phyloP scores from a whole-genome alignment of 31 red algal genomes.

The Odonthalia washingtoniensis region DNA sequence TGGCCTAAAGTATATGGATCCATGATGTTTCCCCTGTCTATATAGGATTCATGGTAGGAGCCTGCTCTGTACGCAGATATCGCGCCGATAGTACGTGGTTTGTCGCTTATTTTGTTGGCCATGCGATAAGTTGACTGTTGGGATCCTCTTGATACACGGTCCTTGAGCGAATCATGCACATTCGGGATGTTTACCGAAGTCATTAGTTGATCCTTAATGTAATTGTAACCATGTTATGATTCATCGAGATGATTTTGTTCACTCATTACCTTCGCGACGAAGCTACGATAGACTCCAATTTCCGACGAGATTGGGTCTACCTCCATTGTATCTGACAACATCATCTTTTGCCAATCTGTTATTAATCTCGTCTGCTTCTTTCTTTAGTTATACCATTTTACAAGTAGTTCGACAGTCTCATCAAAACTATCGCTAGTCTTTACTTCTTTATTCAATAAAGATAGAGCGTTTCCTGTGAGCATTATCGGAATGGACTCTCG shows the following conservation, averaged over 20 bases:
- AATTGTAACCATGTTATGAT: not conserved
- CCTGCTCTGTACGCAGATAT: not conserved
- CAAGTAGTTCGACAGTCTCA: too few species aligned
- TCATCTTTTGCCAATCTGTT: too few species aligned
- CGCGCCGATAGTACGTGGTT: not conserved
- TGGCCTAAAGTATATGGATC: not conserved
- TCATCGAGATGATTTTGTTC: not conserved
- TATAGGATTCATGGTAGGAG: not conserved
- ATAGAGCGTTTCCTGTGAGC: too few species aligned
- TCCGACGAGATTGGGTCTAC: not conserved
- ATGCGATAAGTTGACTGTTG: not conserved
- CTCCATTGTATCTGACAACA: too few species aligned
- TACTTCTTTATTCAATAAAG: too few species aligned
- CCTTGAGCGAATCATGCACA: not conserved
- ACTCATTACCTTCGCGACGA: not conserved
- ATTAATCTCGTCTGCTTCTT: too few species aligned
- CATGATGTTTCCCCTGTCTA: not conserved
- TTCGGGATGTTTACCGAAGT: not conserved
- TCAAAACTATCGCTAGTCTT: too few species aligned
- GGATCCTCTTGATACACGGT: not conserved
- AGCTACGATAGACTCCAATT: not conserved
- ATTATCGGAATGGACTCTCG: too few species aligned
- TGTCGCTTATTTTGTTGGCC: not conserved
- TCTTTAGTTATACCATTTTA: too few species aligned
- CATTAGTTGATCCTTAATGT: not conserved